Evolutionary conservation across 495 filamentous ascomycete species (phyloP), one percentile per base, ranked within the genome.

Genomic region (Symbiotaphrina buchneri): DNA sequence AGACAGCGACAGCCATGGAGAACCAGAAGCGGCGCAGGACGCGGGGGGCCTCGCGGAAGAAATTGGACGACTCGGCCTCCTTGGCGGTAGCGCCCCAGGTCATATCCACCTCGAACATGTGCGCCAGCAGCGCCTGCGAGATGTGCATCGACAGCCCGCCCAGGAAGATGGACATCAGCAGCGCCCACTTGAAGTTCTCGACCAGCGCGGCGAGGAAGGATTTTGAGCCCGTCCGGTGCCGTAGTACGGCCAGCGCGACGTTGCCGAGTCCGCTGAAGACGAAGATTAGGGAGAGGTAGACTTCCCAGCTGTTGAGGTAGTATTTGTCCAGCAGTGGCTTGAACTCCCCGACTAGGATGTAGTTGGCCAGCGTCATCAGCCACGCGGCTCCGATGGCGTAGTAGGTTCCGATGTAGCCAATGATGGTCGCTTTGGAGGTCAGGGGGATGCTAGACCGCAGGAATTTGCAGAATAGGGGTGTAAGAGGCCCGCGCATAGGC

Each of bases 351-450:
- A 77, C 62, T 27, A 74, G 51, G 54, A 83, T 76, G 49, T 82
- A 84, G 53, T 84, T 84, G 38, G 56, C 55, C 5, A 67, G 58
- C 3, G 76, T 81, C 54, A 84, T 60, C 44, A 82, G 61, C 76
- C 76, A 82, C 21, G 77, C 72, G 4, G 73, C 69, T 16, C 65
- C 77, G 34, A 84, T 73, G 33, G 77, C 77, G 46, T 83, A 84
- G 54, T 84, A 84, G 11, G 77, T 83, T 13, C 77, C 77, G 38
- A 84, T 75, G 45, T 84, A 84, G 0, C 75, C 75, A 43, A 82
- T 59, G 40, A 83, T 74, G 23, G 77, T 82, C 43, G 81, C 49
- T 49, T 84, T 84, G 37, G 69, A 75, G 5, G 75, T 74, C 39
- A 84, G 59, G 5, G 70, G 74, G 42, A 83, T 82, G 46, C 66